Evolutionary conservation across 2,329 filamentous ascomycete genomes (phyloP).

Genomic region (Ascochyta clinopodiicola): DNA sequence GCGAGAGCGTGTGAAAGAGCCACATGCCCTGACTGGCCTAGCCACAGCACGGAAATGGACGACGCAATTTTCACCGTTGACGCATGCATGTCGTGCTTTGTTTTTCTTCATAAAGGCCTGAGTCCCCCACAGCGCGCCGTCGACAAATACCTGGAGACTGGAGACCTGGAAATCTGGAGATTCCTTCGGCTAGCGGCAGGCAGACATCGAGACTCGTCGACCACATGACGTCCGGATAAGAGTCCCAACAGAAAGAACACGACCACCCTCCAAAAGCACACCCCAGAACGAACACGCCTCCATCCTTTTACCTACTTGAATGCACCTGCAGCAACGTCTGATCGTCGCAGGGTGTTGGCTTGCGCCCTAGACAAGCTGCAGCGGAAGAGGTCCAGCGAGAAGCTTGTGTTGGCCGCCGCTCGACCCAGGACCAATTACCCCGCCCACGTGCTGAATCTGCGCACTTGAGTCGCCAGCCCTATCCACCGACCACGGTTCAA

Average conservation of each 20-base stretch:
- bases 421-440: slow-evolving; percentile 20
- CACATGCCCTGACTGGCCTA: slow-evolving; percentile 17
- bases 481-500: slow-evolving; percentile 20
- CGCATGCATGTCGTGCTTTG: slow-evolving; percentile 19
- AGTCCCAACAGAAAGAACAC: slow-evolving; percentile 8
- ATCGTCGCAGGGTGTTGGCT: slow-evolving; percentile 18
- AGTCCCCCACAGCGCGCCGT: slow-evolving; percentile 7
- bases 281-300: background rate
- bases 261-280: background rate
- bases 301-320: background rate
- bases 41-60: slow-evolving; percentile 14
- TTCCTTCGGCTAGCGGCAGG: slow-evolving; percentile 1
- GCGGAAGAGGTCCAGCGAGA: background rate
- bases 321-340: slow-evolving; percentile 15
- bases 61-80: slow-evolving; percentile 15
- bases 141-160: background rate
- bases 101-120: slow-evolving; percentile 16
- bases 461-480: slow-evolving; percentile 32
- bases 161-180: background rate
- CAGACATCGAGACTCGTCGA: background rate
- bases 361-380: slow-evolving; percentile 8
- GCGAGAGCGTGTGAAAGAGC: slow-evolving; percentile 16
- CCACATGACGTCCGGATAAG: slow-evolving; percentile 10
- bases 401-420: slow-evolving; percentile 5
- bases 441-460: slow-evolving; percentile 39